Base-by-base conservation (phyloP, 164 flowering plant genomes). In the Protea cynaroides region DNA sequence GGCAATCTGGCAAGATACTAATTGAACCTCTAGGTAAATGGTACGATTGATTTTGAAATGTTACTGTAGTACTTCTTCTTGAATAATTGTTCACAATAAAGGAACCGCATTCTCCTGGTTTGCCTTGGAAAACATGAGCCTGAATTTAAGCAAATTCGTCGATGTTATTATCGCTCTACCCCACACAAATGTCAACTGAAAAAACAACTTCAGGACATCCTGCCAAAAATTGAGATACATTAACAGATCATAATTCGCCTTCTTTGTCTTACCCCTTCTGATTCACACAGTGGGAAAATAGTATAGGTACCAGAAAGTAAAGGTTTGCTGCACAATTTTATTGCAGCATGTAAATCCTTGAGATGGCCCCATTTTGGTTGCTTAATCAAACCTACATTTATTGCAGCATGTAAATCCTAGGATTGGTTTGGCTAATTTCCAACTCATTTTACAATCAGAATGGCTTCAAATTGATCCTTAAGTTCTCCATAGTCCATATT, bases 281-380 rank as follows among this genome's bases (percentile, higher is more conserved):
- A 51, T 58, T 64, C 46, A 25, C 91, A 89, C 53, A 88, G 69
- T 14, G 76, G 37, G 47, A 56, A 4, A 17, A 17, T 73, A 18
- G 58, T 63, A 8, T 25, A 57, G 15, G 47, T 46, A 75, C 94
- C 97, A 9, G 9, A 63, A 36, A 93, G 82, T 64, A 93, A 29
- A 1, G 88, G 63, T 29, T 76, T 62, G 23, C 84, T 73, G 64
- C 82, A 79, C 51, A 62, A 55, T 56, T 90, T 90, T 52, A 93
- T 60, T 34, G 86, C 91, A 29, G 78, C 80, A 75, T 90, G 98
- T 34, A 93, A 64, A 1, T 90, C 88, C 75, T 83, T 86, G 7
- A 93, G 86, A 72, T 93, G 97, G 0, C 95, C 89, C 80, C 84
- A 93, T 68, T 80, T 84, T 9, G 98, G 98, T 74, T 90, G 85